Percentiles rank a stretch among this genome's conserved stretches.
Evolutionary conservation across 306 rosid species (phyloP).

Genomic region (Fragaria ananassa): DNA sequence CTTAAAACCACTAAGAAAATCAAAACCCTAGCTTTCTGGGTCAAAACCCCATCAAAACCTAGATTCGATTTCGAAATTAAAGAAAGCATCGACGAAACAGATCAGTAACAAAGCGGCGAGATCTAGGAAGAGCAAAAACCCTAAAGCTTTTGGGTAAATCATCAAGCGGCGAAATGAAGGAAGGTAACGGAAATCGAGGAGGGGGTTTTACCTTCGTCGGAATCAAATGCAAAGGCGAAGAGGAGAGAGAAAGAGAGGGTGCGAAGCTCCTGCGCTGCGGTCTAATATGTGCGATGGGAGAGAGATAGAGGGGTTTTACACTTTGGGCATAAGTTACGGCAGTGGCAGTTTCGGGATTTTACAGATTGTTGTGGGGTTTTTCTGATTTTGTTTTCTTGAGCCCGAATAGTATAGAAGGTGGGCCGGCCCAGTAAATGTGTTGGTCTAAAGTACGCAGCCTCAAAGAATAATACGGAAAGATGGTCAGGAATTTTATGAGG

Average conservation of each 20-base stretch:
- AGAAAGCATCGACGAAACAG: not conserved
- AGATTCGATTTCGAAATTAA: not conserved
- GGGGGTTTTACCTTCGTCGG: conserved; percentile 26
- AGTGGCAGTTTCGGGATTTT: not conserved
- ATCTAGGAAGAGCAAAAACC: conserved; percentile 30
- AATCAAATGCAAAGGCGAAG: conserved; percentile 22
- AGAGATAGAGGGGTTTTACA: not conserved
- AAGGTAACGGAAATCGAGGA: not conserved
- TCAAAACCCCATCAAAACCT: not conserved
- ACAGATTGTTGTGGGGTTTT: not conserved
- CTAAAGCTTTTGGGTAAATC: not conserved
- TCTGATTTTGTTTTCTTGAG: not conserved
- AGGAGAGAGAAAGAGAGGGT: not conserved
- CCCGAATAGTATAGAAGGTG: not conserved
- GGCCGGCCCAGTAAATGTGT: not conserved
- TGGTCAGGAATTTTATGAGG: no score
- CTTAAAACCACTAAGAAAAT: not conserved
- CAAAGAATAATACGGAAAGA: not conserved
- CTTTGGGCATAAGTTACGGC: not conserved
- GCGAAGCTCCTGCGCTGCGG: conserved; percentile 30
- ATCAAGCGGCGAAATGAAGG: not conserved
- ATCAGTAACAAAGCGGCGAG: conserved; percentile 23
- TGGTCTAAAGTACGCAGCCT: not conserved
- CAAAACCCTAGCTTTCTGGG: not conserved
- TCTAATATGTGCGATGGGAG: not conserved